phyloP scores from a whole-genome alignment of 75 land plant species.

The Pinus taeda region DNA sequence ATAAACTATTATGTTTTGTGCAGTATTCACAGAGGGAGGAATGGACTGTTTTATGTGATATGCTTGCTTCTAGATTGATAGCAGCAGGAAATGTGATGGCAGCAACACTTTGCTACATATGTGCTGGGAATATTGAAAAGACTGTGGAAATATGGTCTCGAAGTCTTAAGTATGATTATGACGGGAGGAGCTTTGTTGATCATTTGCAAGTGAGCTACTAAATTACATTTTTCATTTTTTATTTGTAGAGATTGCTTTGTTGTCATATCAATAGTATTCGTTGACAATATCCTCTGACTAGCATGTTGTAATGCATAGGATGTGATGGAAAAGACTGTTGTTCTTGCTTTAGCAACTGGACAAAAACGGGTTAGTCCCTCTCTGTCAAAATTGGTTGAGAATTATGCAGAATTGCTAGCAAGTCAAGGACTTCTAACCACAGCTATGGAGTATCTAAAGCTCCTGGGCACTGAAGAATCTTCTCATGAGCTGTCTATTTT shows the following conservation, averaged over 20 bases:
- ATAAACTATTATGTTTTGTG: neutral
- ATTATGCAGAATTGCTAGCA: constrained; percentile 85
- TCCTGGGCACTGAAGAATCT: constrained; percentile 67
- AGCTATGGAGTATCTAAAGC: constrained; percentile 84
- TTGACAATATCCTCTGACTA: neutral
- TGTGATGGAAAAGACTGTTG: constrained; percentile 91
- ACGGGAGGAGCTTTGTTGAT: constrained; percentile 64
- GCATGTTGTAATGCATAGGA: constrained; percentile 44
- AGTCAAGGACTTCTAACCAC: constrained; percentile 83
- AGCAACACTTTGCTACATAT: constrained; percentile 91
- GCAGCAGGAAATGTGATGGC: constrained; percentile 66
- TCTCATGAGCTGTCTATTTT: constrained; percentile 70
- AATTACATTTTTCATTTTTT: neutral
- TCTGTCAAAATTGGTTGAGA: constrained; percentile 77
- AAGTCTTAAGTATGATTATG: constrained; percentile 33
- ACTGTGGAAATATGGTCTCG: constrained; percentile 86
- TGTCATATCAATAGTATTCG: neutral
- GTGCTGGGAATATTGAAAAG: constrained; percentile 96
- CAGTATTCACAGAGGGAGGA: constrained; percentile 91
- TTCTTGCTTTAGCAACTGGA: constrained; percentile 84
- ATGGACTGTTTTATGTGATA: constrained; percentile 84
- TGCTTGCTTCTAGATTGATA: constrained; percentile 79
- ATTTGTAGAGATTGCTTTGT: neutral
- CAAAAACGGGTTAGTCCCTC: constrained; percentile 74
- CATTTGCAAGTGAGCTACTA: constrained; percentile 59